A percentile compares a stretch with the other conserved stretches of the same genome.
Conservation (phyloP, 2,329 filamentous ascomycete species). For the Pyrenophora graminea region DNA sequence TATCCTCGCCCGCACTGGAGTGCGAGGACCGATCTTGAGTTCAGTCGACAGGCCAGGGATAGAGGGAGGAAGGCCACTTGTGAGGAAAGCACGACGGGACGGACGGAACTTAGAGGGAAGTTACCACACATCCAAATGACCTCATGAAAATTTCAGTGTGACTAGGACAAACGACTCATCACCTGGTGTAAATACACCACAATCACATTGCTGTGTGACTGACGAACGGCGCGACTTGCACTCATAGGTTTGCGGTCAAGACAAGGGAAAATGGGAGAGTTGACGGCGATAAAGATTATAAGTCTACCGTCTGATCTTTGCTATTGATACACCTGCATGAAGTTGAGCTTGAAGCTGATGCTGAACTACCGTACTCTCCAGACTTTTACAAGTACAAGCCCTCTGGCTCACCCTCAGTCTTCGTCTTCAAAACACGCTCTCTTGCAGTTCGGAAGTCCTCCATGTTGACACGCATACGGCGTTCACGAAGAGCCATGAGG, state of each 20-base stretch:
- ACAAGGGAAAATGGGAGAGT: too few relatives aligned
- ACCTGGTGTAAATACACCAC: too few relatives aligned
- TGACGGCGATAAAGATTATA: constrained; percentile 4
- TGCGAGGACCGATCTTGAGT: too few relatives aligned
- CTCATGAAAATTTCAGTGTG: too few relatives aligned
- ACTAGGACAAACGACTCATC: too few relatives aligned
- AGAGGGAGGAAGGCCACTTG: too few relatives aligned
- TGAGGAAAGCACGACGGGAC: too few relatives aligned
- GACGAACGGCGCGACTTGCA: not conserved
- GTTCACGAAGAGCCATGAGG: constrained; percentile 88
- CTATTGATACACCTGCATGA: constrained; percentile 23
- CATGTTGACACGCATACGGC: constrained; percentile 98
- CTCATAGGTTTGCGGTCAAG: not conserved
- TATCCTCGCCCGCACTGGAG: too few relatives aligned
- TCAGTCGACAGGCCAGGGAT: too few relatives aligned
- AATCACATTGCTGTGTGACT: not conserved
- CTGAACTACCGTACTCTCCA: not conserved
- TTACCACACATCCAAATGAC: too few relatives aligned
- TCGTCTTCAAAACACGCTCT: constrained; percentile 95
- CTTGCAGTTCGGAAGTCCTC: constrained; percentile 91
- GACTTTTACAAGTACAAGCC: constrained; percentile 87
- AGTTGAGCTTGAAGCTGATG: constrained; percentile 6
- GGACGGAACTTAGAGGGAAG: too few relatives aligned
- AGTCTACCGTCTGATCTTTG: constrained; percentile 10
- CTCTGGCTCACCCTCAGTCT: constrained; percentile 97